Evolutionary conservation across 1,284 basidiomycete genomes (phyloP), one percentile per base, ranked within the genome.

Genomic region (Pisolithus thermaeus): DNA sequence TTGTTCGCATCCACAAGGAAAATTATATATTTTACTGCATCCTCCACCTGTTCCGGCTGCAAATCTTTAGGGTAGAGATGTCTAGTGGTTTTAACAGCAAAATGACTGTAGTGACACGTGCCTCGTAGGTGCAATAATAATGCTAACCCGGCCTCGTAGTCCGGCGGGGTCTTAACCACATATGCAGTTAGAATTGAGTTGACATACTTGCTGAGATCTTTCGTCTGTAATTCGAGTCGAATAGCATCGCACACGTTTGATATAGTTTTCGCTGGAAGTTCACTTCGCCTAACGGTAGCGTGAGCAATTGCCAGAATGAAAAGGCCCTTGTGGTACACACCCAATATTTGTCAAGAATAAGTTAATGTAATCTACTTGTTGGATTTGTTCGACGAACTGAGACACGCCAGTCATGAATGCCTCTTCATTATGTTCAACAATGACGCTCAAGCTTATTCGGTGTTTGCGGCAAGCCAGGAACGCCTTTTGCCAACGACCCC

Each of bases 21-120:
- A 67, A 99, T 97, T 67, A 99, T 89, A 64, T 99, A 99, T 67
- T 96, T 97, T 62, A 98, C 90, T 2, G 96, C 96, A 52, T 97
- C 94, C 64, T 98, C 93, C 4, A 97, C 91, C 1, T 92, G 71
- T 37, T 83, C 77, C 0, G 87, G 81, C 57, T 91, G 80, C 8
- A 74, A 76, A 25, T 83, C 91, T 93, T 59, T 40, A 27, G 49
- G 54, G 35, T 6, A 12, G 5, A 32, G 27, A 23, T 3, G 18
- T 22, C 30, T 50, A 14, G 36, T 12, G 3, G 18, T 30, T 43
- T 12, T 36, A 3, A 23, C 1, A 46, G 9, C 27, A 22, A 37
- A 25, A 8, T n/a, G 4, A 16, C 4, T 40, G 12, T 16, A 42
- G 56, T 28, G 46, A 50, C 12, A 25, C 61, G 50, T 51, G 88